Conservation (phyloP, 1,139 yeast species). For the Lodderomyces pseudojiufengensis region DNA sequence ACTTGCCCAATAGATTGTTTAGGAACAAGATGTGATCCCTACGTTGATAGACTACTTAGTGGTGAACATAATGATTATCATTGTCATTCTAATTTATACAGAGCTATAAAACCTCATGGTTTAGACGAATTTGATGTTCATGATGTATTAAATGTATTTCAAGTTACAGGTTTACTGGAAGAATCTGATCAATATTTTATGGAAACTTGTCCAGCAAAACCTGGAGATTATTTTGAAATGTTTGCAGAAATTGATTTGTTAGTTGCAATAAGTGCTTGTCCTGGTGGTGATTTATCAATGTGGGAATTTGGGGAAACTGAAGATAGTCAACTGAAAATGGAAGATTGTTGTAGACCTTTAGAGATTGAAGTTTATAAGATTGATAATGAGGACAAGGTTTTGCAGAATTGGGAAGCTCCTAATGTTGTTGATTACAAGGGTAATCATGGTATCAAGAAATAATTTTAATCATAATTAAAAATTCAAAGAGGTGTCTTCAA, state of each 20-base stretch:
- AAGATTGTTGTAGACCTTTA: conserved; percentile 59
- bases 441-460: conserved; percentile 46
- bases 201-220: conserved; percentile 64
- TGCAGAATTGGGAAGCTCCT: conserved; percentile 51
- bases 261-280: conserved; percentile 66
- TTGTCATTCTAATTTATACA: conserved; percentile 60
- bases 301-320: conserved; percentile 66
- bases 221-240: conserved; percentile 59
- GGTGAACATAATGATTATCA: conserved; percentile 65
- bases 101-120: conserved; percentile 58
- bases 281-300: conserved; percentile 65
- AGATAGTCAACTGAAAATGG: conserved; percentile 43
- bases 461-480: too few relatives aligned
- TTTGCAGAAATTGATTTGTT: conserved; percentile 65
- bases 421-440: conserved; percentile 51
- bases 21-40: conserved; percentile 70
- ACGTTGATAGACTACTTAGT: conserved; percentile 58
- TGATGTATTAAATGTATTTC: conserved; percentile 67
- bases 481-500: too few relatives aligned
- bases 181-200: conserved; percentile 64
- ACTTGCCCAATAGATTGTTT: conserved; percentile 16
- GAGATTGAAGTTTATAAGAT: conserved; percentile 58
- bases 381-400: conserved; percentile 38
- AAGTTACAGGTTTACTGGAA: conserved; percentile 58
- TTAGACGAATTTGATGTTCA: conserved; percentile 65